Evolutionary conservation across 139 green algal species (phyloP).

Genomic region (Micromonas pusilla): DNA sequence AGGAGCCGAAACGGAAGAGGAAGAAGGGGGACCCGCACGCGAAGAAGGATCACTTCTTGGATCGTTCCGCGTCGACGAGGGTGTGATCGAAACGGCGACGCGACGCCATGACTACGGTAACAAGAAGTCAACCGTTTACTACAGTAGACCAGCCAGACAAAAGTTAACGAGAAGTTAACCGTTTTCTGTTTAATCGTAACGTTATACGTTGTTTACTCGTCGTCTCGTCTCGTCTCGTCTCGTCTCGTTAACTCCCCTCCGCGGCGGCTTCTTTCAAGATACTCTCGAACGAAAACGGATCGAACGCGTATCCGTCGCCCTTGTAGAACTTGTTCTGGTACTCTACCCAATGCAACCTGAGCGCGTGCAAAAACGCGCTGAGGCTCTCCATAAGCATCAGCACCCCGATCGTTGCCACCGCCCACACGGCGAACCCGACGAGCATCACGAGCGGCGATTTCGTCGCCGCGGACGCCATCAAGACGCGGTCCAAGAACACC

Average conservation of each 20-base stretch:
- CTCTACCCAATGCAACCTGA: conserved; percentile 92
- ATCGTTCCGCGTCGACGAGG: too few species aligned
- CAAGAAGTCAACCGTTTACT: too few species aligned
- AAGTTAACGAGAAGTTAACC: too few species aligned
- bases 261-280: conserved; percentile 3
- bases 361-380: conserved; percentile 92
- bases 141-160: too few species aligned
- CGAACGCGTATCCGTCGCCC: conserved; percentile 83
- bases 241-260: neutral
- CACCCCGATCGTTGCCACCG: conserved; percentile 83
- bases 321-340: conserved; percentile 65
- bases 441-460: conserved; percentile 36
- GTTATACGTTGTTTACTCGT: neutral
- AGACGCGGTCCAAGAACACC: conserved; percentile 81
- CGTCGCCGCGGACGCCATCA: conserved; percentile 41
- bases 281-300: conserved; percentile 71
- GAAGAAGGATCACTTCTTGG: too few species aligned
- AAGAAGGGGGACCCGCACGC: too few species aligned
- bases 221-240: neutral
- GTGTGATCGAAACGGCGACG: too few species aligned
- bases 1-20: too few species aligned
- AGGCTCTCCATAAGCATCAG: conserved; percentile 98
- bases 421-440: conserved; percentile 82
- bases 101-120: too few species aligned
- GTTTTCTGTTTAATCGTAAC: too few species aligned